Conservation (phyloP, 2,329 filamentous ascomycete species). For the Westerdykella sp. region DNA sequence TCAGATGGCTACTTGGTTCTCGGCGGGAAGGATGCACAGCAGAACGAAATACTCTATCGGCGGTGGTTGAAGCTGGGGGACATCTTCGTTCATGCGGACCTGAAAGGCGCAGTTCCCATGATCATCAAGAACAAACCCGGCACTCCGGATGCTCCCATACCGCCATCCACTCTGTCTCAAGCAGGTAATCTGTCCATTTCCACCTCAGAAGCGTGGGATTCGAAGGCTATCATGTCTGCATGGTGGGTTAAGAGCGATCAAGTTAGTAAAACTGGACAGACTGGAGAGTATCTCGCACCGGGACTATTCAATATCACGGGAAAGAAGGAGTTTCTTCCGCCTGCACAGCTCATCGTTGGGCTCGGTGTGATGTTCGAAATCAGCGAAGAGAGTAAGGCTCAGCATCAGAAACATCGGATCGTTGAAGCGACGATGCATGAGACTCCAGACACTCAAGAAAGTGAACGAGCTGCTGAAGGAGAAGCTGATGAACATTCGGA, state of each 20-base stretch:
- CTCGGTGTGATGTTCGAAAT: slow-evolving; percentile 84
- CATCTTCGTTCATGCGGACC: slow-evolving; percentile 83
- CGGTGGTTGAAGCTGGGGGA: slow-evolving; percentile 83
- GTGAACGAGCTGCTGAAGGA: slow-evolving; percentile 1
- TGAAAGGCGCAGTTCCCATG: slow-evolving; percentile 76
- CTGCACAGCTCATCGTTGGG: slow-evolving; percentile 78
- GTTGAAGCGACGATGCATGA: slow-evolving; percentile 34
- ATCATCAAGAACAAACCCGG: slow-evolving; percentile 82
- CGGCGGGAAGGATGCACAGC: slow-evolving; percentile 78
- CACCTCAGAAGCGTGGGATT: slow-evolving; percentile 88
- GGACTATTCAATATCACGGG: slow-evolving; percentile 78
- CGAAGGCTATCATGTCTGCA: slow-evolving; percentile 88
- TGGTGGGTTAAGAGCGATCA: slow-evolving; percentile 94
- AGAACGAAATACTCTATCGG: slow-evolving; percentile 88
- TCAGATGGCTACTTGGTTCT: slow-evolving; percentile 92
- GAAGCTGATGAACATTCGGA: background rate
- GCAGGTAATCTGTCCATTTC: slow-evolving; percentile 80
- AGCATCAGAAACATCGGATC: slow-evolving; percentile 69
- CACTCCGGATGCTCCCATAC: slow-evolving; percentile 76
- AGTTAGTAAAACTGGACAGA: slow-evolving; percentile 75
- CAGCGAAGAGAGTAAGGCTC: slow-evolving; percentile 77
- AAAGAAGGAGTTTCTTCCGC: slow-evolving; percentile 85
- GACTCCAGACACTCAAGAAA: slow-evolving; percentile 13
- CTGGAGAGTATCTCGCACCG: slow-evolving; percentile 70
- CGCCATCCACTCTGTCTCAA: slow-evolving; percentile 84